Percentiles rank a stretch among this genome's conserved stretches.
phyloP scores from a whole-genome alignment of 2,329 filamentous ascomycete species.

The Fusarium lateritium region DNA sequence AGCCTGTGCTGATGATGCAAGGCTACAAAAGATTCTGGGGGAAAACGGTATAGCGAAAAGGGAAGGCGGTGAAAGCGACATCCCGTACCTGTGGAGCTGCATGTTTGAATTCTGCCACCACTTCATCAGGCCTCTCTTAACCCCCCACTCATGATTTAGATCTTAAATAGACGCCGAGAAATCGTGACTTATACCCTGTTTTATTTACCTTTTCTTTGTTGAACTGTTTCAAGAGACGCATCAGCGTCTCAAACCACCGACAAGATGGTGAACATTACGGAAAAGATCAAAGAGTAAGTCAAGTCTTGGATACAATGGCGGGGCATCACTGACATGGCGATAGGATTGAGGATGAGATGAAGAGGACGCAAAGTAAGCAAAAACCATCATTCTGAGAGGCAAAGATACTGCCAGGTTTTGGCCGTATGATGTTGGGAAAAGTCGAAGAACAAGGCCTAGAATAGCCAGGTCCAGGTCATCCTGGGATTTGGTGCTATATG shows the following conservation, averaged over 20 bases:
- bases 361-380: constrained; percentile 91
- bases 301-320: constrained; percentile 4
- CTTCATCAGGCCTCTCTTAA: constrained; percentile 48
- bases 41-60: constrained; percentile 23
- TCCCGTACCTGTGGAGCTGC: constrained; percentile 38
- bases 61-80: constrained; percentile 51
- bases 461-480: background rate
- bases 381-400: background rate
- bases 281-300: constrained; percentile 98
- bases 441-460: background rate
- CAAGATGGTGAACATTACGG: constrained; percentile 98
- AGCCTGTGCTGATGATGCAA: constrained; percentile 46
- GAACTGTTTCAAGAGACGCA: constrained; percentile 39
- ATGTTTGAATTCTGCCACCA: constrained; percentile 45
- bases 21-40: constrained; percentile 48
- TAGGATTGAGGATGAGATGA: constrained; percentile 99
- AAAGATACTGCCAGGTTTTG: background rate
- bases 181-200: constrained; percentile 27
- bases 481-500: background rate
- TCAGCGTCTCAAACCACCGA: constrained; percentile 46
- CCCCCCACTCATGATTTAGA: constrained; percentile 50
- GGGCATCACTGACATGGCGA: constrained; percentile 43
- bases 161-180: constrained; percentile 30
- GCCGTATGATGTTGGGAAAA: background rate
- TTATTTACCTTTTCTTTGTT: constrained; percentile 22